Percentiles rank a stretch among this genome's conserved stretches.
phyloP scores from a whole-genome alignment of 2,329 filamentous ascomycete genomes.

The Clonostachys rhizophaga region DNA sequence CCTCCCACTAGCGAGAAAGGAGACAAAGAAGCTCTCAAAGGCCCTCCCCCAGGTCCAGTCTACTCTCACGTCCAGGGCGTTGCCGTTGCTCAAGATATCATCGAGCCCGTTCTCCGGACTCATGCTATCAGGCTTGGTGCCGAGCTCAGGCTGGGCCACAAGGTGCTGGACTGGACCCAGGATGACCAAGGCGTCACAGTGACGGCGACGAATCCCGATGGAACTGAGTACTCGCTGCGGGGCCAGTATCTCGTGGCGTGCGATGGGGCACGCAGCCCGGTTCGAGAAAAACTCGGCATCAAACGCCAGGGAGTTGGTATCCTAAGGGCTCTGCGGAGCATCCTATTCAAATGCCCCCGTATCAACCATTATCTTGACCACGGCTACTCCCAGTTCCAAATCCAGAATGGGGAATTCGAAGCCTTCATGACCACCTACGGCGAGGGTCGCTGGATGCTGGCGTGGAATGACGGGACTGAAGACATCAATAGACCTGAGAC shows the following conservation, averaged over 20 bases:
- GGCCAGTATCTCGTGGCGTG: slow-evolving; percentile 29
- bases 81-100: slow-evolving; percentile 27
- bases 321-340: slow-evolving; percentile 23
- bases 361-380: slow-evolving; percentile 15
- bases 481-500: neutral
- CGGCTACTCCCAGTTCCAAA: slow-evolving; percentile 23
- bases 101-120: slow-evolving; percentile 29
- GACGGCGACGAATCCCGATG: slow-evolving; percentile 11
- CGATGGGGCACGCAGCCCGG: slow-evolving; percentile 22
- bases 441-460: slow-evolving; percentile 10
- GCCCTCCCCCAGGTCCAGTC: neutral
- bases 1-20: neutral
- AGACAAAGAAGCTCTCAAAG: neutral
- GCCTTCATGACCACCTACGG: slow-evolving; percentile 14
- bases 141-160: slow-evolving; percentile 24
- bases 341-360: slow-evolving; percentile 22
- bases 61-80: slow-evolving; percentile 13
- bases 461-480: neutral
- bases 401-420: slow-evolving; percentile 17
- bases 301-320: slow-evolving; percentile 16
- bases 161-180: slow-evolving; percentile 17
- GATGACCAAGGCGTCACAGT: slow-evolving; percentile 3
- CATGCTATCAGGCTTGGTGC: slow-evolving; percentile 21
- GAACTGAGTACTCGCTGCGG: neutral
- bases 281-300: slow-evolving; percentile 18